phyloP scores from a whole-genome alignment of 2,329 filamentous ascomycete species.

The Talaromyces piceae region DNA sequence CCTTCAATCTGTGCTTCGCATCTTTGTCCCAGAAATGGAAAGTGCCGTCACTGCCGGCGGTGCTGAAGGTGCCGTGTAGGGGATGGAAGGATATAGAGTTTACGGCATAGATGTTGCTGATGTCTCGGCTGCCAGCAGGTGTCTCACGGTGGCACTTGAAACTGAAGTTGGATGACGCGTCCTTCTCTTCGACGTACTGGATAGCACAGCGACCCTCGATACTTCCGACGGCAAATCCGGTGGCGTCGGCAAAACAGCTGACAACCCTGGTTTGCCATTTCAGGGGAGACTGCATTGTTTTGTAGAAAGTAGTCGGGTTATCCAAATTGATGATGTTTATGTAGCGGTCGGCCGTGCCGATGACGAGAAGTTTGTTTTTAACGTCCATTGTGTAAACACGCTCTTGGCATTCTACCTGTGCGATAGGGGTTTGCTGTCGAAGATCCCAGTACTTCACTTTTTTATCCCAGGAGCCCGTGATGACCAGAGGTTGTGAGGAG shows the following conservation, averaged over 20 bases:
- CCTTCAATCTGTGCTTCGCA: slow-evolving; percentile 80
- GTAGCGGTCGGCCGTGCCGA: slow-evolving; percentile 89
- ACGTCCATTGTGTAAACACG: slow-evolving; percentile 82
- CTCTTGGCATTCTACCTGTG: slow-evolving; percentile 42
- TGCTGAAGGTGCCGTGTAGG: slow-evolving; percentile 94
- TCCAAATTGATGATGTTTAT: slow-evolving; percentile 92
- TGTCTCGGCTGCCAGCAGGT: slow-evolving; percentile 54
- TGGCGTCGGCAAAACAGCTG: slow-evolving; percentile 86
- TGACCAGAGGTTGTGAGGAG: slow-evolving; percentile 62
- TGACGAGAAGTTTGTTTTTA: slow-evolving; percentile 76
- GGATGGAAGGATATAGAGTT: slow-evolving; percentile 99
- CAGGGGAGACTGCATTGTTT: slow-evolving; percentile 87
- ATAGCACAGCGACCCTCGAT: slow-evolving; percentile 97
- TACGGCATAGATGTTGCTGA: slow-evolving; percentile 85
- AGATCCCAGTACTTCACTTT: slow-evolving; percentile 53
- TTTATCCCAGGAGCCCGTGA: slow-evolving; percentile 67
- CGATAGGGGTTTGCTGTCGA: slow-evolving; percentile 41
- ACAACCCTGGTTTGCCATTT: slow-evolving; percentile 98
- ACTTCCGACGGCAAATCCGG: slow-evolving; percentile 88
- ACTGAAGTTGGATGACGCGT: slow-evolving; percentile 85
- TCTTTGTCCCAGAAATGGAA: slow-evolving; percentile 78
- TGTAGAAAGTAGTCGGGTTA: slow-evolving; percentile 86
- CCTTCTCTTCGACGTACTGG: slow-evolving; percentile 96
- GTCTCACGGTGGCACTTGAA: slow-evolving; percentile 97
- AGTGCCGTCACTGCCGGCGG: slow-evolving; percentile 87